These are phyloP conservation scores for Keithomyces neogunnii DNA, from an alignment of 2,329 filamentous ascomycete genomes.

Conservation along the genomic window DNA sequence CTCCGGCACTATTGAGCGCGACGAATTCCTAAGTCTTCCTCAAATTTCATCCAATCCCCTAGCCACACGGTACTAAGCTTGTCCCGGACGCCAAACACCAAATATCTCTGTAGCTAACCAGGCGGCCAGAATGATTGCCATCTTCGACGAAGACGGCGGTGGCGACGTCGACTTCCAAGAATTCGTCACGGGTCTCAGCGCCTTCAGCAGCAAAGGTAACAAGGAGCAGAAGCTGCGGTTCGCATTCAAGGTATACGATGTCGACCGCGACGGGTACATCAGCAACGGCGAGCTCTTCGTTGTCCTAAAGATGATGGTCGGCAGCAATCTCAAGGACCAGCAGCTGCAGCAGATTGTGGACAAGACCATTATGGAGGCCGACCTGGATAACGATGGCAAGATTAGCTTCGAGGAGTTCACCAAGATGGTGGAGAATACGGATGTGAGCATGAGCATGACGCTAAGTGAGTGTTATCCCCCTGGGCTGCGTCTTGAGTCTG, in stretches of 20 bases:
- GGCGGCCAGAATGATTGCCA: constrained; percentile 79
- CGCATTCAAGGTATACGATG: constrained; percentile 99
- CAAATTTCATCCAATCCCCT: constrained; percentile 98
- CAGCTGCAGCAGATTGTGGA: constrained; percentile 99
- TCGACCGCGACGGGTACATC: constrained; percentile 96
- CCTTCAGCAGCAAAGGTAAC: constrained; percentile 96
- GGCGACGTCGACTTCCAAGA: constrained; percentile 98
- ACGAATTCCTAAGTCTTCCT: constrained; percentile 93
- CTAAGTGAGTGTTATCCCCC: constrained; percentile 44
- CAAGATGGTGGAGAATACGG: constrained; percentile 96
- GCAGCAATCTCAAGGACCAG: constrained; percentile 97
- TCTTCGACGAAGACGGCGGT: constrained; percentile 97
- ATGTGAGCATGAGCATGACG: constrained; percentile 68
- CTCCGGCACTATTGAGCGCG: constrained; percentile 95
- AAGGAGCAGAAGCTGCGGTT: constrained; percentile 98
- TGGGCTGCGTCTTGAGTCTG: background rate
- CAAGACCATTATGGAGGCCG: constrained; percentile 99
- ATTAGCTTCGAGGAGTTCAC: constrained; percentile 99
- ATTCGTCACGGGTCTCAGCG: constrained; percentile 89
- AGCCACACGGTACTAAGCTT: constrained; percentile 65
- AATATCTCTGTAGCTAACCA: background rate
- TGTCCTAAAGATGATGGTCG: constrained; percentile 99
- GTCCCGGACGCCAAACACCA: background rate
- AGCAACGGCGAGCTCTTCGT: constrained; percentile 99
- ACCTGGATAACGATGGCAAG: constrained; percentile 90